Percentiles rank a stretch among this genome's conserved stretches.
These are phyloP conservation scores for Geotrichum carabidarum DNA, from an alignment of 1,139 yeast genomes.

Conservation along the genomic window DNA sequence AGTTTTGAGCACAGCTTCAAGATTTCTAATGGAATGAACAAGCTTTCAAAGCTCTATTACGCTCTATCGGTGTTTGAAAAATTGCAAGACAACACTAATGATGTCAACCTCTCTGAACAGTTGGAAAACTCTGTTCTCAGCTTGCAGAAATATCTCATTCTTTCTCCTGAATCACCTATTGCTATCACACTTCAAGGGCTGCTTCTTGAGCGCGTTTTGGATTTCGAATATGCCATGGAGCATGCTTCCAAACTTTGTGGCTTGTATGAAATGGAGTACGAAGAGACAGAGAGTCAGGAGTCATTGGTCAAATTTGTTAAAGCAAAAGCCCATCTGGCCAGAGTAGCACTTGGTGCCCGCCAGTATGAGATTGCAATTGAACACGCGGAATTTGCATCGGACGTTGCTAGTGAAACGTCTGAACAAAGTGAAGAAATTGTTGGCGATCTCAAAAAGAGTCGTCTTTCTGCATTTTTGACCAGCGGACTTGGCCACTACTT, in stretches of 20 bases:
- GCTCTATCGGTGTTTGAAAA: slow-evolving; percentile 52
- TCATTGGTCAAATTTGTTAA: slow-evolving; percentile 50
- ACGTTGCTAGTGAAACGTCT: slow-evolving; percentile 44
- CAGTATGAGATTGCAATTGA: slow-evolving; percentile 57
- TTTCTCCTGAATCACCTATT: slow-evolving; percentile 56
- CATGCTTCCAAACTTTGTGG: slow-evolving; percentile 47
- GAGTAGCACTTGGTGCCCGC: slow-evolving; percentile 59
- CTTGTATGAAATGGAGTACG: slow-evolving; percentile 56
- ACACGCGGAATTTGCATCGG: slow-evolving; percentile 53
- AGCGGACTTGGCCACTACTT: slow-evolving; percentile 69
- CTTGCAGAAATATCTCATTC: slow-evolving; percentile 63
- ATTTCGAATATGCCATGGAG: slow-evolving; percentile 50
- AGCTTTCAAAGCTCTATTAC: slow-evolving; percentile 67
- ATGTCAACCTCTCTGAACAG: slow-evolving; percentile 11
- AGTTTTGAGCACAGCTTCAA: slow-evolving; percentile 73
- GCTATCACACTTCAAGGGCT: slow-evolving; percentile 52
- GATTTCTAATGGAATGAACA: slow-evolving; percentile 61
- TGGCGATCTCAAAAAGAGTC: slow-evolving; percentile 23
- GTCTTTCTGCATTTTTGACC: slow-evolving; percentile 60
- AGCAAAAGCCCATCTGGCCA: slow-evolving; percentile 63
- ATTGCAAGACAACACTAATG: slow-evolving; percentile 15
- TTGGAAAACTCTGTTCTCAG: slow-evolving; percentile 57
- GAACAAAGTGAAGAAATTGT: slow-evolving; percentile 31
- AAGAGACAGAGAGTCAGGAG: slow-evolving; percentile 47
- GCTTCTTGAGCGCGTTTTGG: slow-evolving; percentile 61